Evolutionary conservation across 768 basidiomycete species (phyloP).

Genomic region (Calocera viscosa): DNA sequence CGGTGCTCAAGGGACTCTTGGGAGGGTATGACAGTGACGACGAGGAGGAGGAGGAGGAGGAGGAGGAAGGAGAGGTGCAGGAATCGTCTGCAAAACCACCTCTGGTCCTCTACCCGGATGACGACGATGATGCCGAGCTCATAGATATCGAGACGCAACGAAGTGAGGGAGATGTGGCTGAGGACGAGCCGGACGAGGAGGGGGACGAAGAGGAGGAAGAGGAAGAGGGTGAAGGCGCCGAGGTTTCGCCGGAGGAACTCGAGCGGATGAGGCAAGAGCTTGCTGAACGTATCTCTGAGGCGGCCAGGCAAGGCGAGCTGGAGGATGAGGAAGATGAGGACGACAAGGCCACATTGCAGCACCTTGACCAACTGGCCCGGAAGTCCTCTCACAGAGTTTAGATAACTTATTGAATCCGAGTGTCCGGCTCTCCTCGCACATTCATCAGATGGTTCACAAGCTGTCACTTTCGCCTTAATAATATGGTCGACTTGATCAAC

Average conservation of each 20-base stretch:
- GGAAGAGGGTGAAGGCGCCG: neutral
- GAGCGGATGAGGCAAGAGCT: neutral
- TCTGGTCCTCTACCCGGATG: neutral
- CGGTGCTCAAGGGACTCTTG: neutral
- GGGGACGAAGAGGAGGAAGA: neutral
- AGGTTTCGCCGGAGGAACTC: neutral
- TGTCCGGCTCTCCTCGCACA: too few species aligned
- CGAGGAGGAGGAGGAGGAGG: slow-evolving; percentile 6
- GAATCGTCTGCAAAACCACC: neutral
- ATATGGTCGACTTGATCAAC: too few species aligned
- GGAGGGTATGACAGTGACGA: slow-evolving; percentile 3
- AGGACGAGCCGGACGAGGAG: neutral
- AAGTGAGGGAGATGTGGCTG: neutral
- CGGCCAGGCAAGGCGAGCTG: neutral
- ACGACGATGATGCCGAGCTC: neutral
- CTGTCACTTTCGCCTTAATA: too few species aligned
- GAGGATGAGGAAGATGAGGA: neutral
- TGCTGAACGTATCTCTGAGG: neutral
- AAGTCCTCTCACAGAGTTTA: too few species aligned
- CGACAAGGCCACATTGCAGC: neutral
- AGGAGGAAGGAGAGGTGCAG: neutral
- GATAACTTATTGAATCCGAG: too few species aligned
- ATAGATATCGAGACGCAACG: neutral
- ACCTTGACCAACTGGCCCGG: neutral
- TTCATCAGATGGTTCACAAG: too few species aligned